phyloP scores from a whole-genome alignment of 805 yeast genomes.

The Saccharomyces jurei region DNA sequence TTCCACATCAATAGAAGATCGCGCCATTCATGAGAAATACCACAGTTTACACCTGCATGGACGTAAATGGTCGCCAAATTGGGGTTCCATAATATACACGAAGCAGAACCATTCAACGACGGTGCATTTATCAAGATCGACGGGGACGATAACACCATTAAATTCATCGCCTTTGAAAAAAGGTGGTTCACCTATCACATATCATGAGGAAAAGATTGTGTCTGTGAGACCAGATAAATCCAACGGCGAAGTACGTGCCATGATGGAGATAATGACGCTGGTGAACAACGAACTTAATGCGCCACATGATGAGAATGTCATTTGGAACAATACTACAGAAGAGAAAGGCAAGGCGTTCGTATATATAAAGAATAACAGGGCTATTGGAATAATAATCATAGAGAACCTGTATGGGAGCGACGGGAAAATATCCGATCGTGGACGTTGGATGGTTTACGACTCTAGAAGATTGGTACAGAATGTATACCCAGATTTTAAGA shows the following conservation, averaged over 20 bases:
- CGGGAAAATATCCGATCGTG: conserved; percentile 28
- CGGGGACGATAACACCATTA: not conserved
- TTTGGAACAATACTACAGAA: conserved; percentile 26
- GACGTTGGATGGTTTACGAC: conserved; percentile 54
- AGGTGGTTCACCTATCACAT: not conserved
- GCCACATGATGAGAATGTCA: conserved; percentile 38
- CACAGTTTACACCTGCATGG: conserved; percentile 47
- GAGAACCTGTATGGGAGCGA: conserved; percentile 28
- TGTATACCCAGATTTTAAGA: conserved; percentile 32
- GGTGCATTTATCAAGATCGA: not conserved
- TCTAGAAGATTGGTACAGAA: conserved; percentile 44
- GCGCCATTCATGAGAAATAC: conserved; percentile 38
- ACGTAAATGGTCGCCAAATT: conserved; percentile 37
- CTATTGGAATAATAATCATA: conserved; percentile 50
- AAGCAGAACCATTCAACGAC: not conserved
- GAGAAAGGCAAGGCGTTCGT: conserved; percentile 42
- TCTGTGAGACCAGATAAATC: conserved; percentile 23
- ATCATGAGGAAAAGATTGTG: not conserved
- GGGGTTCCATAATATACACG: conserved; percentile 26
- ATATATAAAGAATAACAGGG: conserved; percentile 37
- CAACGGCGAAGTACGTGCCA: conserved; percentile 29
- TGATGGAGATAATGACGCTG: conserved; percentile 38
- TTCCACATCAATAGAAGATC: conserved; percentile 13
- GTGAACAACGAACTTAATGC: conserved; percentile 59
- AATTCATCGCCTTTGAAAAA: not conserved